Conservation (phyloP, 2,329 filamentous ascomycete species). For the Pseudogymnoascus sp. region DNA sequence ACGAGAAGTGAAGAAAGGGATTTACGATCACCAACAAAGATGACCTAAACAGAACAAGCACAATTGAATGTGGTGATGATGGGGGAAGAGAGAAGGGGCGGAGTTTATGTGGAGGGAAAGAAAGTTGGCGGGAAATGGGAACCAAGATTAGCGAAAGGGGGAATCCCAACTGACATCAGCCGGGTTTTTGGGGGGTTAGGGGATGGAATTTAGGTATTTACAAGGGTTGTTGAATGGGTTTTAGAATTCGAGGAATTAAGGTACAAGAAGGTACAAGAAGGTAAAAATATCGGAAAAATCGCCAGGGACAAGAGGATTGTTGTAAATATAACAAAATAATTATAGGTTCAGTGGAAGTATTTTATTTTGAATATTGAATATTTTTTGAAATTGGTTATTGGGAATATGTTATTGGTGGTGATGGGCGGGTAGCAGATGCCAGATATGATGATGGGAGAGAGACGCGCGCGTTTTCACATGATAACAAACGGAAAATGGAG, state of each 20-base stretch:
- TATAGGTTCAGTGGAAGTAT: neutral
- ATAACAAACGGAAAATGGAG: neutral
- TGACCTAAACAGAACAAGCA: slow-evolving; percentile 14
- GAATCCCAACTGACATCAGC: neutral
- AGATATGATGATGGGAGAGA: neutral
- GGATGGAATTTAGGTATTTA: neutral
- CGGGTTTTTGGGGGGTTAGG: neutral
- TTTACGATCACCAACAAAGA: slow-evolving; percentile 16
- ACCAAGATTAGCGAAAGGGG: slow-evolving; percentile 8
- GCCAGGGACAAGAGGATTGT: neutral
- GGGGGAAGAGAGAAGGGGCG: slow-evolving; percentile 22
- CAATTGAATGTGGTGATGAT: slow-evolving; percentile 19
- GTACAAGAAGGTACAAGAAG: neutral
- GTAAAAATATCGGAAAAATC: neutral
- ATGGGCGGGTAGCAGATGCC: neutral
- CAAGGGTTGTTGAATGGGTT: neutral
- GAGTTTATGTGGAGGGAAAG: slow-evolving; percentile 28
- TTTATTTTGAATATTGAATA: neutral
- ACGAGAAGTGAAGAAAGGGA: slow-evolving; percentile 24
- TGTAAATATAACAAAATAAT: neutral
- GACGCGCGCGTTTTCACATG: neutral
- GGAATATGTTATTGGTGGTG: neutral
- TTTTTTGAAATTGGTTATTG: neutral
- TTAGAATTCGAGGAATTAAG: neutral
- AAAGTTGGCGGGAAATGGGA: slow-evolving; percentile 9